Evolutionary conservation across 208 protist species (phyloP), one percentile per base, ranked within the genome.

Genomic region (Wallacemonas sp.): DNA sequence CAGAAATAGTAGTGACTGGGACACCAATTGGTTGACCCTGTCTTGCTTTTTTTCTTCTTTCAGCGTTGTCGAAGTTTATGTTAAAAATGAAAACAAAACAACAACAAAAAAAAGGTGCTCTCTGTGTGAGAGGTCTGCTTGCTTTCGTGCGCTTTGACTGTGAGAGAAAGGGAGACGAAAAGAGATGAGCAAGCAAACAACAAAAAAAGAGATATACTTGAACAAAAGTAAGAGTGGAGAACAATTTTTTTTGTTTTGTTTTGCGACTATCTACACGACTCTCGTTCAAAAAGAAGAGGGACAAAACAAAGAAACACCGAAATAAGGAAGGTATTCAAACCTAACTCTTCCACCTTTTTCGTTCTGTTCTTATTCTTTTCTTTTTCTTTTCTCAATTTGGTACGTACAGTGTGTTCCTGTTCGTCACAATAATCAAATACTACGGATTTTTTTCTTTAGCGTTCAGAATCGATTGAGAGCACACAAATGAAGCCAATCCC

Each of bases 301-400:
- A n/a, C n/a, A n/a, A n/a, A n/a, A n/a, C n/a, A n/a, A n/a, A n/a
- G n/a, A n/a, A n/a, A n/a, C n/a, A n/a, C n/a, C n/a, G n/a, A n/a
- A n/a, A n/a, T n/a, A n/a, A n/a, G n/a, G n/a, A n/a, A n/a, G n/a
- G n/a, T n/a, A n/a, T n/a, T n/a, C n/a, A n/a, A n/a, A n/a, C n/a
- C n/a, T n/a, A n/a, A n/a, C n/a, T n/a, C n/a, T n/a, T n/a, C n/a
- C n/a, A n/a, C n/a, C n/a, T n/a, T n/a, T n/a, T n/a, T n/a, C n/a
- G n/a, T n/a, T n/a, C n/a, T n/a, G n/a, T n/a, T 60, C 51, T 68
- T 70, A 63, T 70, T 59, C 38, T 42, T 65, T 62, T 74, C 60
- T 68, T 21, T 46, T 60, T 41, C 54, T 19, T 30, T 68, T 39
- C 19, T 2, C 14, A 36, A 22, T 60, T 27, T 22, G 30, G 22